phyloP scores from a whole-genome alignment of 495 filamentous ascomycete genomes.

The Penicillium herquei region DNA sequence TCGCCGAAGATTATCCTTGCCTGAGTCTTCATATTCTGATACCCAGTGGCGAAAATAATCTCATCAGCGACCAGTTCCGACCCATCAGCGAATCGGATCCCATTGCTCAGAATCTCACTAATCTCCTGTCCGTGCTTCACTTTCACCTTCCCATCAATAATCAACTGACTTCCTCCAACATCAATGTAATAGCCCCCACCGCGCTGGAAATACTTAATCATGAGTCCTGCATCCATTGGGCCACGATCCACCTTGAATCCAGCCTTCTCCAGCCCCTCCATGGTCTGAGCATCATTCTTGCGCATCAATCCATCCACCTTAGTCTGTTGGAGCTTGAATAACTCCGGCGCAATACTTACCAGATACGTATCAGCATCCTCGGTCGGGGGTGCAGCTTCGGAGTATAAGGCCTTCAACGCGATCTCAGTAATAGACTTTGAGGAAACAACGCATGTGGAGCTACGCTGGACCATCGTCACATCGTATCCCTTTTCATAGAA shows the following conservation, averaged over 20 bases:
- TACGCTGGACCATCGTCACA: conserved; percentile 83
- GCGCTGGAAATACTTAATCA: conserved; percentile 72
- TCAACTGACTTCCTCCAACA: conserved; percentile 65
- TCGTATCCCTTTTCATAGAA: conserved; percentile 76
- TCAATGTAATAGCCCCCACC: conserved; percentile 84
- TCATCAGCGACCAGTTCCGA: conserved; percentile 70
- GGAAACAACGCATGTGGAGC: conserved; percentile 67
- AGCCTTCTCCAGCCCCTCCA: conserved; percentile 60
- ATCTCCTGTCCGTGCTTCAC: conserved; percentile 72
- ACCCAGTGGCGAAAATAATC: conserved; percentile 82
- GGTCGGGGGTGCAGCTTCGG: conserved; percentile 51
- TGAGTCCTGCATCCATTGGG: conserved; percentile 61
- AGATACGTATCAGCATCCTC: conserved; percentile 65
- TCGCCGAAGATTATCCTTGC: conserved; percentile 66
- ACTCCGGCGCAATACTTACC: conserved; percentile 51
- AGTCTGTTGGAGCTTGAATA: conserved; percentile 58
- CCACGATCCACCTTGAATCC: conserved; percentile 72
- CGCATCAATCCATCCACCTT: conserved; percentile 49
- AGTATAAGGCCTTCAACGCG: conserved; percentile 57
- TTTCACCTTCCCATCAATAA: conserved; percentile 73
- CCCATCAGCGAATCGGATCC: conserved; percentile 66
- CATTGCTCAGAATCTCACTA: conserved; percentile 55
- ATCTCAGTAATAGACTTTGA: conserved; percentile 54
- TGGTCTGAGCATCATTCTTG: conserved; percentile 45
- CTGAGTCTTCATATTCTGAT: conserved; percentile 71